A percentile compares a stretch with the other conserved stretches of the same genome.
These are phyloP conservation scores for Balamuthia mandrillaris DNA, from an alignment of 208 protist genomes.

Conservation along the genomic window DNA sequence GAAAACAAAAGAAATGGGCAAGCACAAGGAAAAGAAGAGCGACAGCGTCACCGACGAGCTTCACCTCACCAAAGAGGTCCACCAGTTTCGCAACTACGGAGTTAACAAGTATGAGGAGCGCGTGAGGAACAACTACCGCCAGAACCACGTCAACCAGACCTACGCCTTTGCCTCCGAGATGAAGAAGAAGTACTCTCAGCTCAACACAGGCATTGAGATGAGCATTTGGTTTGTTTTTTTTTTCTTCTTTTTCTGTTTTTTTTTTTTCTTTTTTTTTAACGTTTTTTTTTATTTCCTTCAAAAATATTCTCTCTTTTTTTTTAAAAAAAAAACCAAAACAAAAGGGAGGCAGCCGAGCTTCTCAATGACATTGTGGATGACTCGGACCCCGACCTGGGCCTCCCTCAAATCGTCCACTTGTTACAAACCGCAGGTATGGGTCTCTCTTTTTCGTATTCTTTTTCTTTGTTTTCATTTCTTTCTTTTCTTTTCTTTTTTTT, in stretches of 20 bases:
- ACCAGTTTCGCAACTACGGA: too few species aligned
- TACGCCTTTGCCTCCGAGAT: slow-evolving; percentile 12
- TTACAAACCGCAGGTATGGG: slow-evolving; percentile 65
- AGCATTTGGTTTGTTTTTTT: slow-evolving; percentile 14
- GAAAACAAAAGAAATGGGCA: too few species aligned
- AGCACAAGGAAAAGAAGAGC: too few species aligned
- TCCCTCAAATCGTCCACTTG: slow-evolving; percentile 63
- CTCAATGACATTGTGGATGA: slow-evolving; percentile 58
- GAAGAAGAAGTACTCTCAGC: not conserved
- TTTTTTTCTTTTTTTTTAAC: too few species aligned
- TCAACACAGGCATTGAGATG: slow-evolving; percentile 40
- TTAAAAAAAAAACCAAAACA: not conserved
- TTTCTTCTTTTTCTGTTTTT: not conserved
- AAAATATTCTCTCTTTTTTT: not conserved
- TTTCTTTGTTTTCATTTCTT: not conserved
- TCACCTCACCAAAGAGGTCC: too few species aligned
- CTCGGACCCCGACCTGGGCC: slow-evolving; percentile 57
- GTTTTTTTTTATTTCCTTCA: not conserved
- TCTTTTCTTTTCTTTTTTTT: too few species aligned
- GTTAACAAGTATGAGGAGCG: too few species aligned
- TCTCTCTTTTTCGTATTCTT: too few species aligned
- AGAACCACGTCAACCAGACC: slow-evolving; percentile 48
- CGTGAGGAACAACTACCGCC: slow-evolving; percentile 32
- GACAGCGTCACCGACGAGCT: too few species aligned
- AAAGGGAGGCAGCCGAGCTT: slow-evolving; percentile 57